phyloP scores from a whole-genome alignment of 1,284 basidiomycete genomes.

The Cutaneotrichosporon sp. region DNA sequence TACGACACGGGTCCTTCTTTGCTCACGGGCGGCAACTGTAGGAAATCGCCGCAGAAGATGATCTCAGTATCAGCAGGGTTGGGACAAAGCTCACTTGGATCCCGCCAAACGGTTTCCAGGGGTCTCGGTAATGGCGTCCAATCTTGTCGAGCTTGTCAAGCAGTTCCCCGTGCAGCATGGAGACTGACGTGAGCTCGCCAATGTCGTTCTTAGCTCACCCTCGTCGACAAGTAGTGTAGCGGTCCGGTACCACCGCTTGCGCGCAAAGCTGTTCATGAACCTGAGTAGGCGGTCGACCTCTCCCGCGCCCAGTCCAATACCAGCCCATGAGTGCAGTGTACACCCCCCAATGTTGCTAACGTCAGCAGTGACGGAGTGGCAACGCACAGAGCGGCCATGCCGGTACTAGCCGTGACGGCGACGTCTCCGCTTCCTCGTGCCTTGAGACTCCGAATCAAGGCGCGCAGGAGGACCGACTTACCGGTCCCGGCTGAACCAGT shows the following conservation, averaged over 20 bases:
- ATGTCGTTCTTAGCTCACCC: slow-evolving; percentile 53
- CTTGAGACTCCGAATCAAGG: slow-evolving; percentile 68
- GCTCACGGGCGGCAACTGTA: slow-evolving; percentile 76
- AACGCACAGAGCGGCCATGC: slow-evolving; percentile 51
- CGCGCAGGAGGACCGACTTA: slow-evolving; percentile 81
- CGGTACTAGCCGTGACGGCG: slow-evolving; percentile 76
- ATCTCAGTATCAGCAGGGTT: slow-evolving; percentile 57
- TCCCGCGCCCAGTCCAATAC: slow-evolving; percentile 58
- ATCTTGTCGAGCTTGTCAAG: slow-evolving; percentile 84
- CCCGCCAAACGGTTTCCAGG: slow-evolving; percentile 72
- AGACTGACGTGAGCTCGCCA: slow-evolving; percentile 52
- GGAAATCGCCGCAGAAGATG: slow-evolving; percentile 52
- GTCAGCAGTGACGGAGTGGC: not conserved
- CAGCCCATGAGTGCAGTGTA: slow-evolving; percentile 61
- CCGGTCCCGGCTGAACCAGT: slow-evolving; percentile 97
- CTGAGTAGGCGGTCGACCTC: slow-evolving; percentile 51
- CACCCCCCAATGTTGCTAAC: slow-evolving; percentile 63
- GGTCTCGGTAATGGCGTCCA: slow-evolving; percentile 53
- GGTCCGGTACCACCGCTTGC: slow-evolving; percentile 59
- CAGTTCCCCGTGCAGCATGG: slow-evolving; percentile 61
- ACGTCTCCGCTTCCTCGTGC: slow-evolving; percentile 54
- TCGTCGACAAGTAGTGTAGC: slow-evolving; percentile 69
- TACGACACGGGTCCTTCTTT: slow-evolving; percentile 32
- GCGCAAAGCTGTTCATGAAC: slow-evolving; percentile 52
- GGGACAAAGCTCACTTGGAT: slow-evolving; percentile 65